Base-by-base conservation (phyloP, 805 yeast genomes). In the Phaffomyces thermotolerans region DNA sequence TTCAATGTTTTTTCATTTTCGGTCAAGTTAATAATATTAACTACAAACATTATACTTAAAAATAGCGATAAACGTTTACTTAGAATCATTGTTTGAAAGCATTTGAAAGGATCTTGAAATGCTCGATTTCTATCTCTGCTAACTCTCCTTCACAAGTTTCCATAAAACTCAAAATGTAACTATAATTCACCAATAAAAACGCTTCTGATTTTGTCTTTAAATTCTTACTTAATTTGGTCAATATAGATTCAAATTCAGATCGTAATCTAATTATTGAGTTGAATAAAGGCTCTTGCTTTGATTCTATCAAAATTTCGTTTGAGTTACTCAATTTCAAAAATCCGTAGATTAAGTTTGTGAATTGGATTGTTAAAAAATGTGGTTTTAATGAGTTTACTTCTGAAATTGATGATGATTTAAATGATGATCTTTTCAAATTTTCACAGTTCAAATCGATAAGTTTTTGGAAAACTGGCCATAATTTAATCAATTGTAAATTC, bases 401-500 rank as follows among this genome's bases (percentile, higher is more conserved):
- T 7, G 58, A 46, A 9, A 57, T 53, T 17, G 56, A 53, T 8
- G 61, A 54, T 23, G 52, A 48, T 58, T 63, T 66, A 17, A 73
- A 46, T 52, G 68, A 39, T 61, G 61, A 15, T 73, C 73, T 41
- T 70, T 75, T 48, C 83, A 80, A 59, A 40, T 80, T 76, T 18
- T 79, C 84, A 53, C 95, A 82, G 53, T 91, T 86, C 30, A 76
- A 65, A 58, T 89, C 96, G 35, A 90, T 73, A 30, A 87, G 68
- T 37, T 70, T 72, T 54, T 89, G 90, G 56, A 90, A 84, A 46
- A 75, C 78, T 0, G 97, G 96, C 98, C 98, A 93, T 37, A 91
- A 65, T 4, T 74, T 60, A 41, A 87, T 75, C 48, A 81, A 62
- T 49, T 84, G 78, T 14, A 76, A 68, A 52, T 84, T 79, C 50